phyloP scores from a whole-genome alignment of 1,139 yeast species.

The Blastobotrys arbuscula region DNA sequence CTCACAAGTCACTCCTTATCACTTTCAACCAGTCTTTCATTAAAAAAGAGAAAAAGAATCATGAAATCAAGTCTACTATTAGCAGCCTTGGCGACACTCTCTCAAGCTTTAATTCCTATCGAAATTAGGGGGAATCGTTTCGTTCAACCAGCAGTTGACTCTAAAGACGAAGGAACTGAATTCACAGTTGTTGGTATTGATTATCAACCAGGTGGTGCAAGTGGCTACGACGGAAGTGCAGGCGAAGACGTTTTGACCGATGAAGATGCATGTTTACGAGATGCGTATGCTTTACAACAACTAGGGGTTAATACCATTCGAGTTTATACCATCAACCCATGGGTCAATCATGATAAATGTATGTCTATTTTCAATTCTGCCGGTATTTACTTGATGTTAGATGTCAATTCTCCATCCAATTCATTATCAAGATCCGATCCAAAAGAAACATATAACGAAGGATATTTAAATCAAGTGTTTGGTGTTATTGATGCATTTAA shows the following conservation, averaged over 20 bases:
- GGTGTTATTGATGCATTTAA: constrained; percentile 77
- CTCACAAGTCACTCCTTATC: not conserved
- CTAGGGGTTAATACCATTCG: constrained; percentile 60
- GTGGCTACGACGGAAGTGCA: constrained; percentile 43
- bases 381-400: constrained; percentile 82
- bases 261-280: constrained; percentile 67
- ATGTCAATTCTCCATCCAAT: constrained; percentile 74
- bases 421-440: constrained; percentile 76
- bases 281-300: constrained; percentile 68
- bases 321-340: constrained; percentile 71
- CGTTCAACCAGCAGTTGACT: constrained; percentile 60
- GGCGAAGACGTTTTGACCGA: constrained; percentile 71
- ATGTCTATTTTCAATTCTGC: constrained; percentile 82
- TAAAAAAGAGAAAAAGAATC: not conserved
- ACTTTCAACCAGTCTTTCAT: not conserved
- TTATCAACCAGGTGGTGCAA: constrained; percentile 71
- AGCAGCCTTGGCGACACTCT: not conserved
- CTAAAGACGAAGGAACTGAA: constrained; percentile 21
- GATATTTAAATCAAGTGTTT: constrained; percentile 68
- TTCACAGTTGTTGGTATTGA: constrained; percentile 60
- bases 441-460: constrained; percentile 56
- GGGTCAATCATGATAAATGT: constrained; percentile 76
- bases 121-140: constrained; percentile 62
- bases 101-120: constrained; percentile 39
- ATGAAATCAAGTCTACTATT: constrained; percentile 4